Percentiles rank a stretch among this genome's conserved stretches.
These are phyloP conservation scores for Triangularia setosa DNA, from an alignment of 2,329 filamentous ascomycete species.

Conservation along the genomic window DNA sequence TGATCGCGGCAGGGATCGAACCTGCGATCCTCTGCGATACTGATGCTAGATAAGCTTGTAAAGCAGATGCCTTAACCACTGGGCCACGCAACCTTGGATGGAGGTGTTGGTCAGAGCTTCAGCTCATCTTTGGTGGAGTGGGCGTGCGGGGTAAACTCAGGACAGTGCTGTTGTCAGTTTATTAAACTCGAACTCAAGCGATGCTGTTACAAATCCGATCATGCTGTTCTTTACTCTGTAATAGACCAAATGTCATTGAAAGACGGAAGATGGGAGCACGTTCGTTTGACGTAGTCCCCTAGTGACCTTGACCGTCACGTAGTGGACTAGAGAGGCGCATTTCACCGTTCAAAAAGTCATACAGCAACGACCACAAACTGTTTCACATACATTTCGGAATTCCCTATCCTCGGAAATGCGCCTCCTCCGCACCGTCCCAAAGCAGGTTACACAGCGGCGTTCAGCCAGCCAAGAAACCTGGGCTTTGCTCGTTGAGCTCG, in stretches of 20 bases:
- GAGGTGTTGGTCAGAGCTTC: neutral
- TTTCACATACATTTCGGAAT: neutral
- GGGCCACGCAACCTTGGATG: slow-evolving; percentile 28
- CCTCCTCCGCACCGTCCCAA: neutral
- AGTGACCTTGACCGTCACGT: too few species aligned
- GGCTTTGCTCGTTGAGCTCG: neutral
- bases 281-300: too few species aligned
- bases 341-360: neutral
- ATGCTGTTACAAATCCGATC: too few species aligned
- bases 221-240: too few species aligned
- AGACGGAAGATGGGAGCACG: too few species aligned
- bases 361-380: neutral
- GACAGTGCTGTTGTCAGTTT: too few species aligned
- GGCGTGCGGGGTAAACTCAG: neutral
- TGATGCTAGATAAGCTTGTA: slow-evolving; percentile 24
- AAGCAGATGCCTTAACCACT: slow-evolving; percentile 35
- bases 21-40: slow-evolving; percentile 32
- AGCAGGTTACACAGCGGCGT: neutral
- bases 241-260: too few species aligned
- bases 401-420: neutral
- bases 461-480: neutral
- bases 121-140: neutral
- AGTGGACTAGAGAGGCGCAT: too few species aligned
- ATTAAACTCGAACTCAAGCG: too few species aligned
- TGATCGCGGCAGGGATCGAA: slow-evolving; percentile 34